These are phyloP conservation scores for Neolentinus lepideus DNA, from an alignment of 1,284 basidiomycete species.

Conservation along the genomic window DNA sequence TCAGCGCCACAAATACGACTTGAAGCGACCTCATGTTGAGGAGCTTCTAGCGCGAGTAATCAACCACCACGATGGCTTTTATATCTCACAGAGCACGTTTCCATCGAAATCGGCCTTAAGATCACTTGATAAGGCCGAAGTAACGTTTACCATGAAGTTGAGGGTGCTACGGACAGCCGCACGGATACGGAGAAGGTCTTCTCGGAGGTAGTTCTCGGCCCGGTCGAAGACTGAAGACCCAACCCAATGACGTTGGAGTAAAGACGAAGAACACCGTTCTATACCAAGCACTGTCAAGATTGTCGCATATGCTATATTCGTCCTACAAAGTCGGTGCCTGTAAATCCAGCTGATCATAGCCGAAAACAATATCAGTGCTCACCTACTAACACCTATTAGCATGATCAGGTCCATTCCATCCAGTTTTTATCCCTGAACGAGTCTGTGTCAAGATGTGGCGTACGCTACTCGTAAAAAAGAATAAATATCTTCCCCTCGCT, in stretches of 20 bases:
- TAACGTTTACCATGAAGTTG: not conserved
- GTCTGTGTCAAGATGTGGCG: not conserved
- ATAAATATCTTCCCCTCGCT: constrained; percentile 66
- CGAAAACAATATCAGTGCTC: too few relatives aligned
- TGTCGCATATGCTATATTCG: too few relatives aligned
- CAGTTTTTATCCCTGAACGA: too few relatives aligned
- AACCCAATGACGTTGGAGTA: not conserved
- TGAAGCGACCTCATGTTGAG: not conserved
- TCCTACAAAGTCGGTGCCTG: too few relatives aligned
- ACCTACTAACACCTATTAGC: too few relatives aligned
- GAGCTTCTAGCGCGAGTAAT: not conserved
- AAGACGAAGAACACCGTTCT: not conserved
- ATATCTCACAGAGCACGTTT: not conserved
- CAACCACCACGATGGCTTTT: not conserved
- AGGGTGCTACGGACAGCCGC: too few relatives aligned
- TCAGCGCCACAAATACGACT: not conserved
- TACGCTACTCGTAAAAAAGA: constrained; percentile 52
- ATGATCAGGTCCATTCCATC: too few relatives aligned
- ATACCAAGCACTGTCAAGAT: not conserved
- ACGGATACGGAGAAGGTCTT: not conserved
- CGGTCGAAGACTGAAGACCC: not conserved
- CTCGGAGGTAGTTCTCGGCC: not conserved
- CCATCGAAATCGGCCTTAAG: not conserved
- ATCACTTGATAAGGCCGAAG: not conserved
- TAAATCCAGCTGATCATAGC: too few relatives aligned